A percentile compares a stretch with the other conserved stretches of the same genome.
These are phyloP conservation scores for Lasiodiplodia theobromae DNA, from an alignment of 2,329 filamentous ascomycete species.

Conservation along the genomic window DNA sequence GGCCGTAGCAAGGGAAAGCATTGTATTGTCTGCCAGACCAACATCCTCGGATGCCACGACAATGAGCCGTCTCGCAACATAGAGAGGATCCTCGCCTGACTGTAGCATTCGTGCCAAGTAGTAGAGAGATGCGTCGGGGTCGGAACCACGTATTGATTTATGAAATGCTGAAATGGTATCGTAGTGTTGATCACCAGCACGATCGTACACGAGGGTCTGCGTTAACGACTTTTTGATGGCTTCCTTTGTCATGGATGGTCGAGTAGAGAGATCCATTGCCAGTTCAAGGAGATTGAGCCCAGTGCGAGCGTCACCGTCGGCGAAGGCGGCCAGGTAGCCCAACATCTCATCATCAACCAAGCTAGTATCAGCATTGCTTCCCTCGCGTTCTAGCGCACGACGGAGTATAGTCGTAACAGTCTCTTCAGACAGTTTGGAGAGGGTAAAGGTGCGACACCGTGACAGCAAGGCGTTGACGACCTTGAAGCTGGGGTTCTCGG, in stretches of 20 bases:
- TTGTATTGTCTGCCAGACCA: constrained; percentile 83
- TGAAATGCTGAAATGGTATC: constrained; percentile 97
- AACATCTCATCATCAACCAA: constrained; percentile 81
- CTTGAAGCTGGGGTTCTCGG: constrained; percentile 96
- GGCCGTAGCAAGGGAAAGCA: constrained; percentile 84
- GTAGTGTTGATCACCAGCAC: constrained; percentile 95
- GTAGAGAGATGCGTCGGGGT: constrained; percentile 88
- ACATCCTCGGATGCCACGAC: constrained; percentile 96
- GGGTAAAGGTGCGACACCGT: constrained; percentile 87
- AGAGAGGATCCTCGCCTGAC: constrained; percentile 91
- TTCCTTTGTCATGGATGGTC: constrained; percentile 71
- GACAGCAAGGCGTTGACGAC: constrained; percentile 87
- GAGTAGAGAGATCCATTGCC: constrained; percentile 76
- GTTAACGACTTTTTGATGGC: constrained; percentile 84
- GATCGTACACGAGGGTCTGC: constrained; percentile 92
- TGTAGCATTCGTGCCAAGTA: constrained; percentile 96
- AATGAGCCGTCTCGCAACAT: constrained; percentile 89
- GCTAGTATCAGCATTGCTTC: constrained; percentile 49
- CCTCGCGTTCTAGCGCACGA: constrained; percentile 73
- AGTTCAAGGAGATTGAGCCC: constrained; percentile 92
- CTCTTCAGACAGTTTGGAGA: constrained; percentile 75
- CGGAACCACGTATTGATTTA: constrained; percentile 88
- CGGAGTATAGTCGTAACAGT: constrained; percentile 77
- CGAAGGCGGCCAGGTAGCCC: constrained; percentile 81
- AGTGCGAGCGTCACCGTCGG: constrained; percentile 91